phyloP scores from a whole-genome alignment of 768 basidiomycete species.

The Leucogyrophana mollusca region DNA sequence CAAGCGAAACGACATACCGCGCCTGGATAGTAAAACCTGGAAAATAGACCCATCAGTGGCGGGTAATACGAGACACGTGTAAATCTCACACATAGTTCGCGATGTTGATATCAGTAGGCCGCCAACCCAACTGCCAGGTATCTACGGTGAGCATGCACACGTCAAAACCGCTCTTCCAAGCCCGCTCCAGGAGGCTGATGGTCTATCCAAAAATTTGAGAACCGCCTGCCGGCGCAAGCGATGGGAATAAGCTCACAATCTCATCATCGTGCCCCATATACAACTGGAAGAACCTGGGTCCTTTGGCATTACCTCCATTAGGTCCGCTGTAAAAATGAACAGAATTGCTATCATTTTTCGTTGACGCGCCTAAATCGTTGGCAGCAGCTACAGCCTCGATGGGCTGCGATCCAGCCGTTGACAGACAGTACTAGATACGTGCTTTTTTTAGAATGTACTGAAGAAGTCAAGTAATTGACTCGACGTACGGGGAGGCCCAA shows the following conservation, averaged over 20 bases:
- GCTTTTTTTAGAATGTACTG: no score
- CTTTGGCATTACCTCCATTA: slow-evolving; percentile 32
- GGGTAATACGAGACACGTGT: neutral
- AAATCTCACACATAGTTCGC: slow-evolving; percentile 44
- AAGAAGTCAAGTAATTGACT: neutral
- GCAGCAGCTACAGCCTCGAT: slow-evolving; percentile 48
- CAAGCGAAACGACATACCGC: slow-evolving; percentile 13
- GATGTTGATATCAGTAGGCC: slow-evolving; percentile 46
- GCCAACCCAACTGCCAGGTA: slow-evolving; percentile 53
- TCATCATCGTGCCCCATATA: slow-evolving; percentile 58
- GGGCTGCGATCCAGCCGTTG: slow-evolving; percentile 35
- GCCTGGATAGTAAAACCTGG: slow-evolving; percentile 41
- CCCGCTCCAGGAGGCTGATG: slow-evolving; percentile 44
- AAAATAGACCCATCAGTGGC: neutral
- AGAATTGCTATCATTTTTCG: slow-evolving; percentile 35
- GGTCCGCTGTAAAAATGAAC: slow-evolving; percentile 33
- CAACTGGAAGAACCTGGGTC: slow-evolving; percentile 53
- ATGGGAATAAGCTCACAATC: slow-evolving; percentile 26
- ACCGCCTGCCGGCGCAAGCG: neutral
- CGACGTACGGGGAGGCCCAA: slow-evolving; percentile 38
- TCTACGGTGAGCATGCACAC: slow-evolving; percentile 47
- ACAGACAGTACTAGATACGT: slow-evolving; percentile 42
- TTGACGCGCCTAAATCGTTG: slow-evolving; percentile 40
- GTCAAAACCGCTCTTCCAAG: slow-evolving; percentile 46
- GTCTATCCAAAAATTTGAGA: slow-evolving; percentile 25